phyloP scores from a whole-genome alignment of 1,284 basidiomycete genomes.

The Cerrena zonata region DNA sequence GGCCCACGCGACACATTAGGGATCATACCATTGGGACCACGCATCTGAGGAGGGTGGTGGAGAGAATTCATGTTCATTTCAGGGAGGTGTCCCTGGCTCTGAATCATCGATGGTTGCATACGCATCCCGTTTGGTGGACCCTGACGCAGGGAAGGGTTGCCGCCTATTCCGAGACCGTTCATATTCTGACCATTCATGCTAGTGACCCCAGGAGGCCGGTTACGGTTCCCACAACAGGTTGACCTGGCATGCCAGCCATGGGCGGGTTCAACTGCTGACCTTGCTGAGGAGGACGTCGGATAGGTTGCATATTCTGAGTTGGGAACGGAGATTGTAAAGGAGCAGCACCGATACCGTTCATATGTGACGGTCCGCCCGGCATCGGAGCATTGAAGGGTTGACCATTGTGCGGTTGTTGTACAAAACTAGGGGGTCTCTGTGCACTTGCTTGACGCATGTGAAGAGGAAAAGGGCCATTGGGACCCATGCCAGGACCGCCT shows the following conservation, averaged over 20 bases:
- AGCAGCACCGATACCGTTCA: constrained; percentile 1
- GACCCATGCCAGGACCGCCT: not conserved
- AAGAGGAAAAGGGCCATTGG: not conserved
- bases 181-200: not conserved
- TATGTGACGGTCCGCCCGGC: not conserved
- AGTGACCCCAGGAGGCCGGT: not conserved
- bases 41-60: not conserved
- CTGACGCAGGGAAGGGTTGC: not conserved
- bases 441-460: constrained; percentile 1
- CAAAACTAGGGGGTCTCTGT: not conserved
- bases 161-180: not conserved
- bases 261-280: not conserved
- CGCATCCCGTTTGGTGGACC: constrained; percentile 1
- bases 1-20: not conserved
- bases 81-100: not conserved
- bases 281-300: constrained; percentile 3
- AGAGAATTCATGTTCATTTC: not conserved
- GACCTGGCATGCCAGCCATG: constrained; percentile 2
- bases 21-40: not conserved
- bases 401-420: not conserved
- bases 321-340: not conserved
- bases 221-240: constrained; percentile 1
- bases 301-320: not conserved
- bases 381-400: not conserved
- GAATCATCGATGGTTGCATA: not conserved